Base-by-base conservation (phyloP, 352 stramenopile species). In the Globisporangium abappressorium region DNA sequence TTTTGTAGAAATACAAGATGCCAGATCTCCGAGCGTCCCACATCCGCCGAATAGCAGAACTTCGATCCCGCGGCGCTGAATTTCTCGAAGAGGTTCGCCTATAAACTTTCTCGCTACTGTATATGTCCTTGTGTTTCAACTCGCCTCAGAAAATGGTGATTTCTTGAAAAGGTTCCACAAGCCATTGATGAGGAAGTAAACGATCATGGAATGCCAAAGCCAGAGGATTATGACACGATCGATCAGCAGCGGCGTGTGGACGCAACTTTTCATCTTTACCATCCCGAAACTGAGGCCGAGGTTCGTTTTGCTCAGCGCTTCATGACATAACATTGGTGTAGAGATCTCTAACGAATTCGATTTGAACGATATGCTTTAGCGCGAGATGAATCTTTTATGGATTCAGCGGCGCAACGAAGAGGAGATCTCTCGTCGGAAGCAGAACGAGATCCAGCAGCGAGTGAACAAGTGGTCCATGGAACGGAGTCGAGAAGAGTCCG, bases 381-480 rank as follows among this genome's bases (percentile, higher is more conserved):
- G 72, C n/a, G 74, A 79, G 11, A 81, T 93, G 75, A 91, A 93
- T 64, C 43, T 91, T 63, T n/a, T 89, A 26, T 93, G 85, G 85
- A 75, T 90, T 4, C 68, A 79, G 41, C 72, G 73, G 9, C 78
- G 82, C 20, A 62, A 83, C 55, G 76, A 90, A 61, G 81, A 91
- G 2, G 76, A 81, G 9, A 55, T 69, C 7, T 68, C 70, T 7
- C 76, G 77, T 18, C 68, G 65, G 28, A 90, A 93, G 43, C 67
- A 81, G 20, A 54, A 65, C 47, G 82, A 91, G 66, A 69, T 93
- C 15, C 73, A 81, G 22, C 69, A 76, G 14, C 77, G 69, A 38
- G 67, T 93, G 15, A 70, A 78, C 8, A 79, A 79, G 41, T 93
- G 85, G 85, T 78, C 82, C 0, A 77, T 90, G 64, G 71, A 80